Conservation (phyloP, 176 grass and related monocot species). For the Cenchrus purpureus region DNA sequence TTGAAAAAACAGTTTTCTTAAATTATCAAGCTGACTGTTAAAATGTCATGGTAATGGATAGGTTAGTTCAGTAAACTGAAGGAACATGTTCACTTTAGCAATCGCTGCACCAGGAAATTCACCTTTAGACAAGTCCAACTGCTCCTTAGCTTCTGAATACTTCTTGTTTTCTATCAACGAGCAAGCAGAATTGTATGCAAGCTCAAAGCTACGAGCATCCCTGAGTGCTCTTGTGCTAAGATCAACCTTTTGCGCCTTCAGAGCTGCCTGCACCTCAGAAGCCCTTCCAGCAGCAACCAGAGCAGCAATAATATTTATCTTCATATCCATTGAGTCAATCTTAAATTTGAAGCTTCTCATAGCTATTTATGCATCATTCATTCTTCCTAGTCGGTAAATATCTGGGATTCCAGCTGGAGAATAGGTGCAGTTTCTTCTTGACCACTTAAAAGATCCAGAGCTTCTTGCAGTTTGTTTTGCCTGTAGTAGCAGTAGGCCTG, state of each 20-base stretch:
- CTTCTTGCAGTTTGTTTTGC: slow-evolving; percentile 91
- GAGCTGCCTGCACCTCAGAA: slow-evolving; percentile 75
- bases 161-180: slow-evolving; percentile 90
- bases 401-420: slow-evolving; percentile 76
- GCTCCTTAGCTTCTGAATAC: slow-evolving; percentile 79
- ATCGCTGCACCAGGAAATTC: slow-evolving; percentile 21
- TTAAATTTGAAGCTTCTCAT: slow-evolving; percentile 87
- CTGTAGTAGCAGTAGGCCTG: slow-evolving; percentile 96
- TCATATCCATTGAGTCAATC: slow-evolving; percentile 85
- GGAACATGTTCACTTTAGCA: neutral
- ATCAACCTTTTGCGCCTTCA: slow-evolving; percentile 76
- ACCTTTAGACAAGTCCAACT: slow-evolving; percentile 90
- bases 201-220: slow-evolving; percentile 82
- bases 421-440: slow-evolving; percentile 65
- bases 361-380: slow-evolving; percentile 85
- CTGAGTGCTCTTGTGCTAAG: slow-evolving; percentile 61
- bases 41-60: neutral
- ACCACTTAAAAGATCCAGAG: slow-evolving; percentile 61
- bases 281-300: slow-evolving; percentile 78
- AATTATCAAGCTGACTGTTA: slow-evolving; percentile 7
- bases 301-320: slow-evolving; percentile 86
- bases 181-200: slow-evolving; percentile 93
- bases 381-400: slow-evolving; percentile 43
- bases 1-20: neutral
- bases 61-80: slow-evolving; percentile 11